A percentile compares a stretch with the other conserved stretches of the same genome.
Evolutionary conservation across 2,329 filamentous ascomycete genomes (phyloP).

Genomic region (Coniosporium tulheliwenetii): DNA sequence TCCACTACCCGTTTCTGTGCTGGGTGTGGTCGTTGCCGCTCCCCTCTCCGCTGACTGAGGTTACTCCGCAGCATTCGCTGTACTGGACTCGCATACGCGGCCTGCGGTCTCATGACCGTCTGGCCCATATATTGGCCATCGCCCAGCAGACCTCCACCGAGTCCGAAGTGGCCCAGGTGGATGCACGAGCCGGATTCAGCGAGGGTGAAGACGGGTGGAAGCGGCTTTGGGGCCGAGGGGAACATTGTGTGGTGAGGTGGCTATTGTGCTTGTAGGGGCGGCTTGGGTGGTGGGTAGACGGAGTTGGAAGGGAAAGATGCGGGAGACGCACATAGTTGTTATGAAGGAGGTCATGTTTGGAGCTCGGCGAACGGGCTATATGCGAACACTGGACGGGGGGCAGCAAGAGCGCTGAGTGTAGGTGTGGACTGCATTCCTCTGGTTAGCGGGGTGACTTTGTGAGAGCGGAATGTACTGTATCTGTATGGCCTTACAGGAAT

Average conservation of each 20-base stretch:
- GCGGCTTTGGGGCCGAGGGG: constrained; percentile 16
- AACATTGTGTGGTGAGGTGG: constrained; percentile 11
- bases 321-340: constrained; percentile 58
- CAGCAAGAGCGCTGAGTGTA: neutral
- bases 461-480: neutral
- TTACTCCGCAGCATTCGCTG: constrained; percentile 4
- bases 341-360: constrained; percentile 59
- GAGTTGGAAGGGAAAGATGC: constrained; percentile 17
- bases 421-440: constrained; percentile 4
- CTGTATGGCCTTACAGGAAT: neutral
- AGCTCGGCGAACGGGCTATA: neutral
- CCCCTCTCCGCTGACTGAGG: constrained; percentile 1
- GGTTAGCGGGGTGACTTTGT: constrained; percentile 4
- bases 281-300: constrained; percentile 13
- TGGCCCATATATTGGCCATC: constrained; percentile 5
- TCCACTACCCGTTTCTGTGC: neutral
- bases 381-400: neutral
- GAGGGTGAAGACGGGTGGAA: constrained; percentile 28
- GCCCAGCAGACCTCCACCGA: neutral
- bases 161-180: constrained; percentile 6
- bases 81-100: constrained; percentile 14
- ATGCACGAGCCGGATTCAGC: constrained; percentile 25
- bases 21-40: neutral
- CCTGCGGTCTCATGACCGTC: constrained; percentile 9
- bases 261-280: too few species aligned